Evolutionary conservation across 805 yeast species (phyloP), one percentile per base, ranked within the genome.

Genomic region (Nematodospora valgi): DNA sequence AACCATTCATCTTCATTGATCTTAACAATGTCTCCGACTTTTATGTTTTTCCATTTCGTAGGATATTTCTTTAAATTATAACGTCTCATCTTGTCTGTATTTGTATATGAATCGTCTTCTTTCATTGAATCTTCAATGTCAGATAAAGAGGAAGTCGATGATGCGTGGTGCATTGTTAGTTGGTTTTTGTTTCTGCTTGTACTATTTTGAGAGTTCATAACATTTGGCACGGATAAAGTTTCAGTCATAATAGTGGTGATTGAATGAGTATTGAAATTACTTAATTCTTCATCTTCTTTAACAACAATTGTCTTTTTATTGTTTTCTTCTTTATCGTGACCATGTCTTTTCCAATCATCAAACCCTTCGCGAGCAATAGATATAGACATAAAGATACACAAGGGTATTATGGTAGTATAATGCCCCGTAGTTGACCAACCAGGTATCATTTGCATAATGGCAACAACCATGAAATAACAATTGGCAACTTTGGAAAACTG

Each of bases 381-480:
- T 18, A 93, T 85, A 6, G 86, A 69, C 62, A 93, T 86, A 57
- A 93, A 93, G 5, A 93, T 74, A 58, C 81, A 64, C 38, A 93
- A 68, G 2, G 98, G 98, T 26, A 89, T 72, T 48, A 93, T 91
- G 2, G 98, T 93, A 3, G 98, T 93, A 54, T 79, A 87, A 9
- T 88, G 83, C 40, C 98, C 98, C 0, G 98, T 93, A 5, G 98
- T 87, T 1, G 96, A 86, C 97, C 96, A 93, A 2, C 88, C 78
- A 0, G 98, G 98, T 31, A 93, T 82, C 89, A 91, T 81, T 56
- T 93, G 98, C 68, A 93, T 67, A 42, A 93, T 83, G 2, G 98
- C 89, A 12, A 93, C 93, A 3, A 80, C 70, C 74, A 93, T 63
- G 60, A 93, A 93, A 58, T 93, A 91, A 42, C 89, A 70, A 54